These are phyloP conservation scores for Candida broadrunensis DNA, from an alignment of 805 yeast genomes.

Conservation along the genomic window DNA sequence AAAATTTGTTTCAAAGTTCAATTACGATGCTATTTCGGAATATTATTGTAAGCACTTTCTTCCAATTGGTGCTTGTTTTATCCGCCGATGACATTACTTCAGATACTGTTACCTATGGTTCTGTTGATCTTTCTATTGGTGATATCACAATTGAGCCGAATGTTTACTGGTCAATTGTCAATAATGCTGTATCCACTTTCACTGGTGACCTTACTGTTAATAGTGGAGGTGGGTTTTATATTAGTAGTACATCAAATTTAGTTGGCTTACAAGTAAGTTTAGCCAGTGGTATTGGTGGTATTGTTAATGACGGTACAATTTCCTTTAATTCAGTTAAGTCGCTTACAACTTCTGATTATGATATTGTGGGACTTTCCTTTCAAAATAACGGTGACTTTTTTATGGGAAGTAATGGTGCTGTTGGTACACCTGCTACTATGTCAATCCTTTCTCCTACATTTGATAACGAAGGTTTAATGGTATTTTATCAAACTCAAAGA, in stretches of 20 bases:
- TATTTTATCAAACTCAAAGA: slow-evolving; percentile 11
- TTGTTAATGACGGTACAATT: slow-evolving; percentile 16
- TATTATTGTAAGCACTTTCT: no score
- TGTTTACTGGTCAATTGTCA: slow-evolving; percentile 24
- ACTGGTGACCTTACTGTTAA: slow-evolving; percentile 20
- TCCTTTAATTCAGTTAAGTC: slow-evolving; percentile 20
- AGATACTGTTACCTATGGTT: slow-evolving; percentile 15
- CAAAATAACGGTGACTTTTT: slow-evolving; percentile 22
- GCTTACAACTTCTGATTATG: slow-evolving; percentile 14
- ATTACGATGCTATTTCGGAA: no score
- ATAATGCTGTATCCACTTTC: slow-evolving; percentile 16
- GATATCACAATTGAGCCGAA: slow-evolving; percentile 15
- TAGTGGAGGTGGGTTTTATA: slow-evolving; percentile 21
- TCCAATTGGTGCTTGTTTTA: no score
- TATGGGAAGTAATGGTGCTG: slow-evolving; percentile 18
- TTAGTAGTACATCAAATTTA: slow-evolving; percentile 12
- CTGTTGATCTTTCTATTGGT: slow-evolving; percentile 17
- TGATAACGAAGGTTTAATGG: slow-evolving; percentile 18
- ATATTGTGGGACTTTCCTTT: slow-evolving; percentile 13
- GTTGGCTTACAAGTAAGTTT: slow-evolving; percentile 6
- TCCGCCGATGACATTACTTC: slow-evolving; percentile 2
- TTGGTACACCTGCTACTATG: slow-evolving; percentile 11
- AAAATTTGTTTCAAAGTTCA: no score
- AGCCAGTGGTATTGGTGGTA: neutral
- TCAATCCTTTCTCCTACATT: slow-evolving; percentile 11